These are phyloP conservation scores for Anastatica hierochuntica DNA, from an alignment of 345 rosid genomes.

Conservation along the genomic window DNA sequence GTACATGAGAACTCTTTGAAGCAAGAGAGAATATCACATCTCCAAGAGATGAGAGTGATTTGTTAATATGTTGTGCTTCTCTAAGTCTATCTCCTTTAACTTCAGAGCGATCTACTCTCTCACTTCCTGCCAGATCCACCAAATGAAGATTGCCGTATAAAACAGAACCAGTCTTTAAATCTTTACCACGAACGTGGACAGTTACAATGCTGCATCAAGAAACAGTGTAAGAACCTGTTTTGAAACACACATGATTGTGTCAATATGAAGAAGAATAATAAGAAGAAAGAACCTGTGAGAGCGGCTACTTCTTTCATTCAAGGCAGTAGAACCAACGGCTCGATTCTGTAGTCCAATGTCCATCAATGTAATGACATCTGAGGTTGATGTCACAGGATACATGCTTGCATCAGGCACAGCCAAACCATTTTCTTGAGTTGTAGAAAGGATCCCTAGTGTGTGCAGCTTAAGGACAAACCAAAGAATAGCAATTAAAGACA, in stretches of 20 bases:
- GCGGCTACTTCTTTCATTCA: conserved; percentile 94
- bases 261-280: too few relatives aligned
- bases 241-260: not conserved
- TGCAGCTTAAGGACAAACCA: conserved; percentile 51
- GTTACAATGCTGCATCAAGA: conserved; percentile 55
- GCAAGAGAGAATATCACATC: conserved; percentile 89
- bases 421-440: conserved; percentile 49
- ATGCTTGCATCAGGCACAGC: conserved; percentile 94
- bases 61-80: conserved; percentile 98
- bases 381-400: conserved; percentile 55
- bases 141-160: conserved; percentile 75
- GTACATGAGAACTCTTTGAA: conserved; percentile 77
- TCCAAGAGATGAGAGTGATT: conserved; percentile 85
- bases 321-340: conserved; percentile 65
- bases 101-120: conserved; percentile 90
- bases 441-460: conserved; percentile 64
- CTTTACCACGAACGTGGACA: conserved; percentile 75
- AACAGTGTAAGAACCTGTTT: not conserved
- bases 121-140: conserved; percentile 98
- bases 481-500: not conserved
- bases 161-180: conserved; percentile 40
- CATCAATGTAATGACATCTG: conserved; percentile 72
- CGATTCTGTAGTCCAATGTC: conserved; percentile 63
- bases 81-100: conserved; percentile 75
- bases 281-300: conserved; percentile 67